These are phyloP conservation scores for Rhodotorula sp. DNA, from an alignment of 1,284 basidiomycete species.

Conservation along the genomic window DNA sequence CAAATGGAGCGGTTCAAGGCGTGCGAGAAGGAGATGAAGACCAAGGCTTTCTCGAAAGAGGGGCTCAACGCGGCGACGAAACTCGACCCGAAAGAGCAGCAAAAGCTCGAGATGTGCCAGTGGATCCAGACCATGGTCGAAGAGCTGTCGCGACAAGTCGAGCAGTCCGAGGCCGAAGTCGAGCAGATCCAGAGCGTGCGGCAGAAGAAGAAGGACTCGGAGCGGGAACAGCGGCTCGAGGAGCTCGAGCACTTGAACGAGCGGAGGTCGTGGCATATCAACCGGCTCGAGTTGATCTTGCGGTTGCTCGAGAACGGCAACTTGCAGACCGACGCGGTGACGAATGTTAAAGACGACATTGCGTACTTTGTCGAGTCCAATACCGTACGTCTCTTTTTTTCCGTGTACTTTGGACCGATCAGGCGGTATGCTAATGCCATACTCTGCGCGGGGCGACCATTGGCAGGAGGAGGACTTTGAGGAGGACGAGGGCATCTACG, in stretches of 20 bases:
- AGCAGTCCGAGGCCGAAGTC: constrained; percentile 91
- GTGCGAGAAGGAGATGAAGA: constrained; percentile 99
- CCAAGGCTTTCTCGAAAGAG: constrained; percentile 99
- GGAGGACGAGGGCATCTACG: constrained; percentile 96
- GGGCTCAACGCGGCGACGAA: constrained; percentile 91
- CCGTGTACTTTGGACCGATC: too few species aligned
- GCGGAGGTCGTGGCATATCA: constrained; percentile 92
- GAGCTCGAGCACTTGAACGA: constrained; percentile 89
- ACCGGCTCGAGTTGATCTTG: constrained; percentile 87
- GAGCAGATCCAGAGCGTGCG: constrained; percentile 80
- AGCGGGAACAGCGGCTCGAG: constrained; percentile 67
- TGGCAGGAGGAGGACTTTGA: constrained; percentile 92
- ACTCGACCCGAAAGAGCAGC: constrained; percentile 94
- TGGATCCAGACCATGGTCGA: constrained; percentile 89
- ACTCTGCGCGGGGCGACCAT: not conserved
- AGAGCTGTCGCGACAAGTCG: constrained; percentile 88
- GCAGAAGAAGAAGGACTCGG: constrained; percentile 79
- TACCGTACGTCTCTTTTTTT: constrained; percentile 62
- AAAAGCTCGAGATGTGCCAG: constrained; percentile 83
- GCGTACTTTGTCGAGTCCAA: constrained; percentile 96
- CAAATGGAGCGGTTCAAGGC: constrained; percentile 99
- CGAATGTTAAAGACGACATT: constrained; percentile 88
- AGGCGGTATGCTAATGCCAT: too few species aligned
- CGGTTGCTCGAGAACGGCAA: constrained; percentile 93
- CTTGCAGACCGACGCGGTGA: constrained; percentile 76